These are phyloP conservation scores for Panus rudis DNA, from an alignment of 768 basidiomycete genomes.

Conservation along the genomic window DNA sequence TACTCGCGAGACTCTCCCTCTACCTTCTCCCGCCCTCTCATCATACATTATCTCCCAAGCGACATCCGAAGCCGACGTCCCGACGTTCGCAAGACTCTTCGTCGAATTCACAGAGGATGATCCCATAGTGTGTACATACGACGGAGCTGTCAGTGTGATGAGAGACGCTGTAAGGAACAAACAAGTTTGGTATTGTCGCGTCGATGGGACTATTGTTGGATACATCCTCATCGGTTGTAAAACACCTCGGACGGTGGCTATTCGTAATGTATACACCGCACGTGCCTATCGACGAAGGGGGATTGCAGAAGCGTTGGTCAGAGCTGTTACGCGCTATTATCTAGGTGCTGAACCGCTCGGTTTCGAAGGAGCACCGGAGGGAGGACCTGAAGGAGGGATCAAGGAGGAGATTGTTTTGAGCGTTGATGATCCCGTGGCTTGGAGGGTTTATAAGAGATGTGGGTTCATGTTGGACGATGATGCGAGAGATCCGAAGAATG, in stretches of 20 bases:
- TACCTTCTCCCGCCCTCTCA: not conserved
- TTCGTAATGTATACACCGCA: constrained; percentile 14
- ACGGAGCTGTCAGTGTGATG: not conserved
- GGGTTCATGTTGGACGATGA: constrained; percentile 4
- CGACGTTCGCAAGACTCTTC: constrained; percentile 4
- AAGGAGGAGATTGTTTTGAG: not conserved
- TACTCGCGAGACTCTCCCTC: constrained; percentile 10
- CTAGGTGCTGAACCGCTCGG: constrained; percentile 11
- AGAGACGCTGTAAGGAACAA: not conserved
- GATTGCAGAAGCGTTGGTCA: constrained; percentile 14
- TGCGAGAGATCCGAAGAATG: constrained; percentile 1
- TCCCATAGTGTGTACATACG: not conserved
- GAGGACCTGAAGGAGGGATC: not conserved
- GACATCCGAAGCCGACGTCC: constrained; percentile 2
- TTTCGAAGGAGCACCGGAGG: constrained; percentile 4
- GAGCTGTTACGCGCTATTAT: constrained; percentile 12
- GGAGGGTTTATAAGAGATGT: not conserved
- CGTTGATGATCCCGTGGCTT: not conserved
- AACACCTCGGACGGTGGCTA: constrained; percentile 13
- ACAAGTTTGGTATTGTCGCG: constrained; percentile 8
- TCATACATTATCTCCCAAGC: constrained; percentile 1
- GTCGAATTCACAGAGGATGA: constrained; percentile 5
- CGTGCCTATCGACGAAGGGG: constrained; percentile 13
- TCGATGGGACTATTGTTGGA: constrained; percentile 5
- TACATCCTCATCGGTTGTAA: constrained; percentile 9